Evolutionary conservation across 1,139 yeast species (phyloP), one percentile per base, ranked within the genome.

Genomic region (Scheffersomyces cryptocercus): DNA sequence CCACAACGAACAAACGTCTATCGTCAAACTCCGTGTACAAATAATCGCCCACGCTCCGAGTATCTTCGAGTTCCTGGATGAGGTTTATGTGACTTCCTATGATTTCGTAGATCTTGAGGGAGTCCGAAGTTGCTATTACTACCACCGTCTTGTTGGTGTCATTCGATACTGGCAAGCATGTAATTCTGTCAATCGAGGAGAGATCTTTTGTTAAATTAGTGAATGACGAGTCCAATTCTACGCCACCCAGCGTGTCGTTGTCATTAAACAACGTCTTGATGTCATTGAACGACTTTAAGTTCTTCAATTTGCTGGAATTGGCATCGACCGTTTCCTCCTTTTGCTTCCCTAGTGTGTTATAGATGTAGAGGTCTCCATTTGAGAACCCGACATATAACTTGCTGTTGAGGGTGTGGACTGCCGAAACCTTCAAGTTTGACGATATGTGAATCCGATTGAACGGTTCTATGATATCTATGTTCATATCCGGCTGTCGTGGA

Each of bases 321-420:
- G 28, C 38, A 12, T 8, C 16, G 12, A 6, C 15, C 26, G 34
- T 35, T 28, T 35, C 13, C 36, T 30, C 37, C 32, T 11, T 29
- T 32, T 14, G 30, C 12, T 8, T 38, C 20, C 12, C 32, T 32
- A 12, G 46, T 43, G 44, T 60, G 40, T 44, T 38, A 45, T 44
- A 67, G 14, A 68, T 56, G 24, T 58, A 44, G 12, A 73, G 49
- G 49, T 68, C 74, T 2, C 78, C 78, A 51, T 68, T 67, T 43
- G 56, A 43, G 28, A 64, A 58, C 2, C 78, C 79, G 15, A 69
- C 59, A 44, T 59, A 71, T 8, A 71, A 44, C 35, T 54, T 56
- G 7, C 49, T 49, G n/a, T 52, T 48, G 36, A 45, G 35, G 35
- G 54, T 56, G 39, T 52, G 53, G 1, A 68, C 48, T 1, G 71